phyloP scores from a whole-genome alignment of 345 rosid species.

The Hevea brasiliensis region DNA sequence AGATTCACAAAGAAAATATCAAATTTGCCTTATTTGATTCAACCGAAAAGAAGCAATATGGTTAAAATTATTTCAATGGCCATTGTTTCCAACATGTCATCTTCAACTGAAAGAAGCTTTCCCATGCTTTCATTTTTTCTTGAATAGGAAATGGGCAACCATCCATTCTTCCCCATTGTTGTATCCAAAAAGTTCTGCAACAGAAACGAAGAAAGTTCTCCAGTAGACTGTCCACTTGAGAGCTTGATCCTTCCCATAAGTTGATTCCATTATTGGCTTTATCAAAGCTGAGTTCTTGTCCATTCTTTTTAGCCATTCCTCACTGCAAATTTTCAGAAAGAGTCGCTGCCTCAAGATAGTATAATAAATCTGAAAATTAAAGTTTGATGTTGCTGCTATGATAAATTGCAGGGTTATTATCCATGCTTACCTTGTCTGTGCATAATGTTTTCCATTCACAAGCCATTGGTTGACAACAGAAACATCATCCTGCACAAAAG shows the following conservation, averaged over 20 bases:
- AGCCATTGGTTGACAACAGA: conserved; percentile 74
- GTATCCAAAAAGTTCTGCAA: conserved; percentile 85
- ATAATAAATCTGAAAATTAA: not conserved
- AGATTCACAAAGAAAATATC: too few species aligned
- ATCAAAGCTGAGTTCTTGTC: conserved; percentile 51
- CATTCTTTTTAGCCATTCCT: conserved; percentile 90
- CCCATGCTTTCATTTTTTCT: conserved; percentile 53
- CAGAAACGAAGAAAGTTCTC: conserved; percentile 82
- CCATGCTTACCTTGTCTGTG: too few species aligned
- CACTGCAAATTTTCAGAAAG: conserved; percentile 40
- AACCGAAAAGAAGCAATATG: too few species aligned
- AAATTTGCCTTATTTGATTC: too few species aligned
- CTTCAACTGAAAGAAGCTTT: not conserved
- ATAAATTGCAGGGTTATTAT: not conserved
- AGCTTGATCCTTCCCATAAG: conserved; percentile 74
- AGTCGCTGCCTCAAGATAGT: not conserved
- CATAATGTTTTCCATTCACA: conserved; percentile 81
- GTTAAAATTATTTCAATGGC: not conserved
- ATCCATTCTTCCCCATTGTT: conserved; percentile 89
- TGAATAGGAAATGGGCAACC: conserved; percentile 72
- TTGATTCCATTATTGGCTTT: conserved; percentile 67
- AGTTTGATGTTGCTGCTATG: too few species aligned
- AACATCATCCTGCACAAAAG: conserved; percentile 60
- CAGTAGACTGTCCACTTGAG: conserved; percentile 86
- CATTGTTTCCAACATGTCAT: not conserved